These are phyloP conservation scores for Parasitella parasitica DNA, from an alignment of 371 early-diverging fungal genomes.

Conservation along the genomic window DNA sequence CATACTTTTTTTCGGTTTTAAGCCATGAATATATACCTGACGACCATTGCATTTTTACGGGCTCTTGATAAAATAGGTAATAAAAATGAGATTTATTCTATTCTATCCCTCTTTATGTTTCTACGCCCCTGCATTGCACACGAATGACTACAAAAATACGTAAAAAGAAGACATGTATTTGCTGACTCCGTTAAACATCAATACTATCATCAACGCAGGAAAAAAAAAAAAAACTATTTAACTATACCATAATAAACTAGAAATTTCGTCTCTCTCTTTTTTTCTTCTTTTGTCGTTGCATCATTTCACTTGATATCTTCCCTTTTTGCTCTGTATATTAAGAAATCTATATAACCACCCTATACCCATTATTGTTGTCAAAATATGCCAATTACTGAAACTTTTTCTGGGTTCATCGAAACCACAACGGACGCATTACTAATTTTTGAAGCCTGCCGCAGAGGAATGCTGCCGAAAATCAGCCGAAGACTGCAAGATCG, in stretches of 20 bases:
- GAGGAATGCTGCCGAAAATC: slow-evolving; percentile 58
- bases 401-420: slow-evolving; percentile 56
- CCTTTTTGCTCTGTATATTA: background rate
- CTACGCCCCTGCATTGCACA: slow-evolving; percentile 10
- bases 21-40: background rate
- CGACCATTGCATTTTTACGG: background rate
- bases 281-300: no score
- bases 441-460: slow-evolving; percentile 70
- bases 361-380: background rate
- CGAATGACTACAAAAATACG: background rate
- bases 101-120: background rate
- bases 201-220: background rate
- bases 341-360: background rate
- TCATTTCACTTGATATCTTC: background rate
- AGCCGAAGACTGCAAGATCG: slow-evolving; percentile 62
- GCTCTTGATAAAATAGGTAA: slow-evolving; percentile 7
- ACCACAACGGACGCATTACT: slow-evolving; percentile 67
- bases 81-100: background rate
- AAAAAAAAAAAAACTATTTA: background rate
- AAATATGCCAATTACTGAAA: slow-evolving; percentile 40
- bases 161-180: background rate
- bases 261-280: background rate
- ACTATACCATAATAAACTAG: background rate
- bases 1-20: background rate
- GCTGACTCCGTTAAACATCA: background rate